These are phyloP conservation scores for Uronychia setigera DNA, from an alignment of 73 alveolate genomes.

Conservation along the genomic window DNA sequence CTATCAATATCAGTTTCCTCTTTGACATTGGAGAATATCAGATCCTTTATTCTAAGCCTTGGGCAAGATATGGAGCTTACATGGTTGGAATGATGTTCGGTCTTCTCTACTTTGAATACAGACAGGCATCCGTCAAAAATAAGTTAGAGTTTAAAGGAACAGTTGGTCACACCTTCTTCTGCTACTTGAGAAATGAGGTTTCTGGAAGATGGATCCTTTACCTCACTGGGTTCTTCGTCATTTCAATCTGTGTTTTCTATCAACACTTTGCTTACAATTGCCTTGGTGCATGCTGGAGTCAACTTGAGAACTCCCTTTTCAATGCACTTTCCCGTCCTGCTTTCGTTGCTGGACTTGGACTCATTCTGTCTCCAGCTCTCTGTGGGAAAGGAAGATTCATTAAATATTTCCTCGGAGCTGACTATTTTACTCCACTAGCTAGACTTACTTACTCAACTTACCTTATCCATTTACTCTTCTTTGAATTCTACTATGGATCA, in stretches of 20 bases:
- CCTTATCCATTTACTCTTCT: slow-evolving; percentile 17
- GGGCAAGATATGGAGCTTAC: slow-evolving; percentile 32
- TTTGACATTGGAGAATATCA: neutral
- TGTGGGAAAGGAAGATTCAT: slow-evolving; percentile 17
- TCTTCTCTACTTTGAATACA: slow-evolving; percentile 5
- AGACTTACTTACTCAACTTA: slow-evolving; percentile 18
- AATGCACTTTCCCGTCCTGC: neutral
- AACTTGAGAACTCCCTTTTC: neutral
- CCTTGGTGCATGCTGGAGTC: neutral
- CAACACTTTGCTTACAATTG: neutral
- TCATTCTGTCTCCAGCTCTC: slow-evolving; percentile 24
- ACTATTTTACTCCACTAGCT: slow-evolving; percentile 16
- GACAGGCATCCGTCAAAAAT: neutral
- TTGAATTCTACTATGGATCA: slow-evolving; percentile 3
- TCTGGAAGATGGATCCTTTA: neutral
- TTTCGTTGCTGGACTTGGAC: slow-evolving; percentile 22
- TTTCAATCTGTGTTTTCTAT: neutral
- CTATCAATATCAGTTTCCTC: neutral
- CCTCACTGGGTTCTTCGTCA: neutral
- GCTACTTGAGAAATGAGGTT: neutral
- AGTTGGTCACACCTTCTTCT: neutral
- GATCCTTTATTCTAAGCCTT: slow-evolving; percentile 26
- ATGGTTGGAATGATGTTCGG: slow-evolving; percentile 13
- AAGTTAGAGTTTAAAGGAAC: neutral
- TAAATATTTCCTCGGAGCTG: slow-evolving; percentile 13